Percentiles rank a stretch among this genome's conserved stretches.
These are phyloP conservation scores for Dactylellina drechsleri DNA, from an alignment of 2,329 filamentous ascomycete species.

Conservation along the genomic window DNA sequence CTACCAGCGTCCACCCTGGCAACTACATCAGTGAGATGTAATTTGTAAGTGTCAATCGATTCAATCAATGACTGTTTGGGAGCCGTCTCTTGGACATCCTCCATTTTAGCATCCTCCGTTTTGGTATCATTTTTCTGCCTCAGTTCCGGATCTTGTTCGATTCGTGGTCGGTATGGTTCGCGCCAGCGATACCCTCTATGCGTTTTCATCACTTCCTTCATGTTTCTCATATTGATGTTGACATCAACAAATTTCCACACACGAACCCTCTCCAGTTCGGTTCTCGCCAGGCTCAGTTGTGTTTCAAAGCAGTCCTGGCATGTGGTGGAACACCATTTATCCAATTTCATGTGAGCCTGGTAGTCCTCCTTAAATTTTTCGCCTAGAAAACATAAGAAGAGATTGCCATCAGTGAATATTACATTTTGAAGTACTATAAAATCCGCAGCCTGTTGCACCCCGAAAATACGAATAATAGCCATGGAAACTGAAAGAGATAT, in stretches of 20 bases:
- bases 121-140: too few relatives aligned
- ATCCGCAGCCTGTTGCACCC: neutral
- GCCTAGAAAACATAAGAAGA: neutral
- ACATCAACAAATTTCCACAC: conserved; percentile 40
- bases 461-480: neutral
- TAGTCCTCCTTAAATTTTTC: conserved; percentile 24
- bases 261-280: conserved; percentile 18
- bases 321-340: conserved; percentile 17
- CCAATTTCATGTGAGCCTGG: conserved; percentile 7
- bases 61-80: too few relatives aligned
- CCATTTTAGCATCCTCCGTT: too few relatives aligned
- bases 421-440: neutral
- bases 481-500: neutral
- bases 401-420: neutral
- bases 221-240: conserved; percentile 23
- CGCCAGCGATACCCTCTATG: neutral
- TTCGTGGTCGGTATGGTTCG: too few relatives aligned
- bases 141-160: too few relatives aligned
- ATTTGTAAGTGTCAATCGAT: too few relatives aligned
- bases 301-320: conserved; percentile 44
- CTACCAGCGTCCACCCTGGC: too few relatives aligned
- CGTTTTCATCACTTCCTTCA: neutral
- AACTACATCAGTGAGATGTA: too few relatives aligned
- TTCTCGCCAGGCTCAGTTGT: conserved; percentile 39
- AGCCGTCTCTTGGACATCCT: too few relatives aligned